Conservation (phyloP, 2,329 filamentous ascomycete genomes). For the Cladosporium phlei region DNA sequence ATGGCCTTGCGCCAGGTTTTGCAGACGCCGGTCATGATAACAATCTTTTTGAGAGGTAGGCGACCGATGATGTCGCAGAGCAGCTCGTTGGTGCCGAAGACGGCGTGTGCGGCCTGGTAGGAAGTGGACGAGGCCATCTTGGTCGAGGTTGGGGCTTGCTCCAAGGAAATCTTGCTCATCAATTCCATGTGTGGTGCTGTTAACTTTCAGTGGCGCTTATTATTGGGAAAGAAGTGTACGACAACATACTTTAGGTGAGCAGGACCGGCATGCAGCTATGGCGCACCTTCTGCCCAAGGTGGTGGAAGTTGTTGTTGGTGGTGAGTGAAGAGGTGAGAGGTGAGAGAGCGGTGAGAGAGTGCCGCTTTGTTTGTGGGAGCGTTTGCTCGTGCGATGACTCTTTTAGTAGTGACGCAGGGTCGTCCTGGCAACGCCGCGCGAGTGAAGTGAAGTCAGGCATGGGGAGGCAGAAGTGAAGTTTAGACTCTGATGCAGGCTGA, state of each 20-base stretch:
- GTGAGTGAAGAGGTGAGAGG: too few species aligned
- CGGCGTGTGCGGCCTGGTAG: background rate
- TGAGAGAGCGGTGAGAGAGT: too few species aligned
- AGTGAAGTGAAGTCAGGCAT: too few species aligned
- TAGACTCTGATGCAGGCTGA: too few species aligned
- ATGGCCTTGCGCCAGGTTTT: background rate
- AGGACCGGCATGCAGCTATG: background rate
- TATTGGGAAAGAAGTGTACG: background rate
- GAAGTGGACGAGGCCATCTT: background rate
- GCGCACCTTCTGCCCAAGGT: background rate
- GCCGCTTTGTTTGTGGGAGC: too few species aligned
- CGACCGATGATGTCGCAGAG: background rate
- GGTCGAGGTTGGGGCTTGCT: background rate
- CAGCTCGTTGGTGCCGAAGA: background rate
- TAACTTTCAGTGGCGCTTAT: background rate
- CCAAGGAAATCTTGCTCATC: too few species aligned
- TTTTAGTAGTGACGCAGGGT: too few species aligned
- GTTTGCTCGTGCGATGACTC: too few species aligned
- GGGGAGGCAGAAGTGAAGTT: too few species aligned
- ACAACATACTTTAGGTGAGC: background rate
- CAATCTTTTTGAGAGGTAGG: background rate
- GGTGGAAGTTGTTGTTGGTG: too few species aligned
- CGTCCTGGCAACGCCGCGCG: too few species aligned
- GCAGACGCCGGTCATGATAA: background rate
- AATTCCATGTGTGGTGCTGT: background rate